Percentiles rank a stretch among this genome's conserved stretches.
These are phyloP conservation scores for Pythium guiyangense DNA, from an alignment of 352 stramenopile genomes.

Conservation along the genomic window DNA sequence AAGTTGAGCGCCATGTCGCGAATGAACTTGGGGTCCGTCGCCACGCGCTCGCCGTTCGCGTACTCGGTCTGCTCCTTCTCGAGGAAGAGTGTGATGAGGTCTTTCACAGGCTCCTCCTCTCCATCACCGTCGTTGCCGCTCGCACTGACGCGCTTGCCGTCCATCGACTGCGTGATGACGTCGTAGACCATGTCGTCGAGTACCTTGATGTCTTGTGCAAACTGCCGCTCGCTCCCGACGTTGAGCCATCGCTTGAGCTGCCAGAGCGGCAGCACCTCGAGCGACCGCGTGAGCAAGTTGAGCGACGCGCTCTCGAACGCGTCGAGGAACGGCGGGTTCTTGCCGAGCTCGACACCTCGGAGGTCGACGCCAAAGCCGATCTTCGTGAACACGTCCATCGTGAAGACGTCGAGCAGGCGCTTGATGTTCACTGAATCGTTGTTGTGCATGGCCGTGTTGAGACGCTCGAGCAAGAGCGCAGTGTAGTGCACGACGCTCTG, in stretches of 20 bases:
- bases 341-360: slow-evolving; percentile 12
- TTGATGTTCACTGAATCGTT: slow-evolving; percentile 13
- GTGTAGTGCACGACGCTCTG: slow-evolving; percentile 13
- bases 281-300: slow-evolving; percentile 14
- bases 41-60: not conserved
- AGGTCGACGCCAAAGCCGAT: slow-evolving; percentile 52
- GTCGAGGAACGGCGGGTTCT: slow-evolving; percentile 19
- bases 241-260: slow-evolving; percentile 19
- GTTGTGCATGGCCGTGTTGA: not conserved
- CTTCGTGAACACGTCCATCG: slow-evolving; percentile 49
- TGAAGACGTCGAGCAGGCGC: slow-evolving; percentile 32
- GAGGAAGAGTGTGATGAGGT: slow-evolving; percentile 53
- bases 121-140: too few relatives aligned
- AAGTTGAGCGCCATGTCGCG: slow-evolving; percentile 84
- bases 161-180: slow-evolving; percentile 10
- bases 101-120: not conserved
- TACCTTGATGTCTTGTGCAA: slow-evolving; percentile 3
- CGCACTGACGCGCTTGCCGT: not conserved
- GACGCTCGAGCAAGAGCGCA: slow-evolving; percentile 6
- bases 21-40: slow-evolving; percentile 22
- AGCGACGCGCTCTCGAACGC: slow-evolving; percentile 26
- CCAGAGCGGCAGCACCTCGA: slow-evolving; percentile 19
- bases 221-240: slow-evolving; percentile 11
- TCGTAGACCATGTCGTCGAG: slow-evolving; percentile 10
- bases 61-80: slow-evolving; percentile 18